Base-by-base conservation (phyloP, 805 yeast genomes). In the Starmerella khaoyaiensis region DNA sequence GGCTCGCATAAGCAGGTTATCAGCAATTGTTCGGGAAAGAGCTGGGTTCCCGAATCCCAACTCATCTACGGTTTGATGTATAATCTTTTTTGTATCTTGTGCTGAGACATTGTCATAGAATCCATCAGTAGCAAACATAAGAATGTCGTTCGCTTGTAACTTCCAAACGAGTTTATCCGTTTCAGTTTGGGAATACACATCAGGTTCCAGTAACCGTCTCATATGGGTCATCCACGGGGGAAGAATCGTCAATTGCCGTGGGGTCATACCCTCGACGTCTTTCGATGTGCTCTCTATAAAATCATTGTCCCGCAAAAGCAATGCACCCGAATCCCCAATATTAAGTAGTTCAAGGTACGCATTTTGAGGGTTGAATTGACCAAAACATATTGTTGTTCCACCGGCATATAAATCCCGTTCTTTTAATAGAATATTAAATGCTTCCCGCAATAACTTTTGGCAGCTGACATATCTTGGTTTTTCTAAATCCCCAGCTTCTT, bases 291-390 rank as follows among this genome's bases (percentile, higher is more conserved):
- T 12, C 16, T 33, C 27, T 2, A 79, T 65, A 32, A 84, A 62
- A 50, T 69, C 62, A 39, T 65, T 65, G 40, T 72, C 62, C 46
- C 98, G 66, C 54, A 84, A 79, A 3, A 86, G 71, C 14, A 93
- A 86, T 56, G 82, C 81, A 78, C 95, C 90, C 4, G 96, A 84
- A 57, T 87, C 98, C 9, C 98, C 98, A 37, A 87, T 60, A 52
- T 90, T 87, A 7, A 87, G 77, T 0, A 82, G 76, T 29, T 63
- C 60, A 25, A 87, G 55, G 8, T 45, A 46, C 21, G 76, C 76
- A 10, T 68, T 60, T 7, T 64, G 63, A 0, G 74, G 63, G 17
- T 54, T 48, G 12, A 74, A 67, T 9, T 77, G 66, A 1, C 94
- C 97, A 35, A 79, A 68, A 50, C 94, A 81, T 3, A 93, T 83